Evolutionary conservation across 2,329 filamentous ascomycete species (phyloP).

Genomic region (Bertia moriformis): DNA sequence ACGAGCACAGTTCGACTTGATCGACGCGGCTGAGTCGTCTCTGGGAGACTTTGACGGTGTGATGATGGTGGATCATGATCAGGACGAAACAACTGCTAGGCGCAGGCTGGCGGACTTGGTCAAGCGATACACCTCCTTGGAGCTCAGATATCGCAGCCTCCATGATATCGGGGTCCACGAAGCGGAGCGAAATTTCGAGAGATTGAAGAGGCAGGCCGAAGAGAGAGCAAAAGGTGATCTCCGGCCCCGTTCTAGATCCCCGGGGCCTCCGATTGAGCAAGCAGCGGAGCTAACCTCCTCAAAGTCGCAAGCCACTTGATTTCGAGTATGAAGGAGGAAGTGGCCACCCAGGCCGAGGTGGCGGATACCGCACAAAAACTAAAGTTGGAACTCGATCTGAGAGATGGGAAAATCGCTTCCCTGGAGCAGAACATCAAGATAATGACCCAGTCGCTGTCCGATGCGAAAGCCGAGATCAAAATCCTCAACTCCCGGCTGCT

Average conservation of each 20-base stretch:
- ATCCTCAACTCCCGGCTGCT: constrained; percentile 59
- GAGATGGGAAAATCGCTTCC: not conserved
- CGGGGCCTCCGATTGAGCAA: too few relatives aligned
- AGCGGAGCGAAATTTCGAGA: constrained; percentile 78
- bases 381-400: not conserved
- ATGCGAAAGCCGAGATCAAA: constrained; percentile 36
- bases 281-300: too few relatives aligned
- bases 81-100: too few relatives aligned
- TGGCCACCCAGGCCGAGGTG: constrained; percentile 15
- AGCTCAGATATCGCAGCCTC: constrained; percentile 63
- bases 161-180: constrained; percentile 65
- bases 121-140: constrained; percentile 63
- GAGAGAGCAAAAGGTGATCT: constrained; percentile 52
- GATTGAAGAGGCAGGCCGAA: constrained; percentile 62
- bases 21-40: too few relatives aligned
- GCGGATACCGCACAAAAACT: constrained; percentile 21
- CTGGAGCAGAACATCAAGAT: constrained; percentile 11
- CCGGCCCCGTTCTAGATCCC: too few relatives aligned
- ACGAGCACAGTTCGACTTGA: too few relatives aligned
- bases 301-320: constrained; percentile 30
- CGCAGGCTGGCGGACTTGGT: constrained; percentile 66
- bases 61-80: too few relatives aligned
- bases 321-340: not conserved
- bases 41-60: too few relatives aligned
- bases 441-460: constrained; percentile 15